Conservation (phyloP, 805 yeast species). For the Yarrowia sp. region DNA sequence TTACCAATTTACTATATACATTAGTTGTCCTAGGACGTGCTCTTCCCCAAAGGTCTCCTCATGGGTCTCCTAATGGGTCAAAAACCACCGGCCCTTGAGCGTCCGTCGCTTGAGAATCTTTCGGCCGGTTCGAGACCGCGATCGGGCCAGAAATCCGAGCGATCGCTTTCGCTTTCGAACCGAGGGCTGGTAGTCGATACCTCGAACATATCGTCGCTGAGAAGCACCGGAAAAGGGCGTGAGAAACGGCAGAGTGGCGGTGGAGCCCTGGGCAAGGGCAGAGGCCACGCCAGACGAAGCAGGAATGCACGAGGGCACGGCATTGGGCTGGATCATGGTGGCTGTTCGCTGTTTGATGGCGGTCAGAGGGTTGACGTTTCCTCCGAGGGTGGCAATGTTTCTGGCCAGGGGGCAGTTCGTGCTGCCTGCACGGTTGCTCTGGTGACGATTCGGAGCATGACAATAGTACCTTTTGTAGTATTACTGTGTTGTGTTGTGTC, state of each 20-base stretch:
- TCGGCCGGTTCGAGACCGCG: slow-evolving; percentile 69
- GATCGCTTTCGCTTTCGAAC: slow-evolving; percentile 86
- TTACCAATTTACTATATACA: slow-evolving; percentile 10
- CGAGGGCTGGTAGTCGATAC: slow-evolving; percentile 93
- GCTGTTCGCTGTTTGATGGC: slow-evolving; percentile 15
- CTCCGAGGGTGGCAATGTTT: neutral
- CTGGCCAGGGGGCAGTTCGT: neutral
- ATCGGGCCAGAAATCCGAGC: slow-evolving; percentile 83
- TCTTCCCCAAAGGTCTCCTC: too few species aligned
- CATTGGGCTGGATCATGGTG: slow-evolving; percentile 24
- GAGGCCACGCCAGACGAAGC: slow-evolving; percentile 17
- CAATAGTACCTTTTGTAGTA: too few species aligned
- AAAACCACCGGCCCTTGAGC: slow-evolving; percentile 90
- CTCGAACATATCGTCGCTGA: slow-evolving; percentile 78
- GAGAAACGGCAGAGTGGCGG: slow-evolving; percentile 3
- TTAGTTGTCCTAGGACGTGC: too few species aligned
- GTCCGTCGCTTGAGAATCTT: slow-evolving; percentile 72
- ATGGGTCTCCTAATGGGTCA: slow-evolving; percentile 60
- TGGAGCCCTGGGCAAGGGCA: slow-evolving; percentile 18
- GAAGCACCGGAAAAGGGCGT: slow-evolving; percentile 20
- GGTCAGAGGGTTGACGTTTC: slow-evolving; percentile 18
- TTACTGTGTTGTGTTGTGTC: neutral
- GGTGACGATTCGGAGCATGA: slow-evolving; percentile 5
- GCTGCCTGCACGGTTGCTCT: neutral
- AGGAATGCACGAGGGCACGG: slow-evolving; percentile 14